These are phyloP conservation scores for Suillus hirtellus DNA, from an alignment of 768 basidiomycete species.

Conservation along the genomic window DNA sequence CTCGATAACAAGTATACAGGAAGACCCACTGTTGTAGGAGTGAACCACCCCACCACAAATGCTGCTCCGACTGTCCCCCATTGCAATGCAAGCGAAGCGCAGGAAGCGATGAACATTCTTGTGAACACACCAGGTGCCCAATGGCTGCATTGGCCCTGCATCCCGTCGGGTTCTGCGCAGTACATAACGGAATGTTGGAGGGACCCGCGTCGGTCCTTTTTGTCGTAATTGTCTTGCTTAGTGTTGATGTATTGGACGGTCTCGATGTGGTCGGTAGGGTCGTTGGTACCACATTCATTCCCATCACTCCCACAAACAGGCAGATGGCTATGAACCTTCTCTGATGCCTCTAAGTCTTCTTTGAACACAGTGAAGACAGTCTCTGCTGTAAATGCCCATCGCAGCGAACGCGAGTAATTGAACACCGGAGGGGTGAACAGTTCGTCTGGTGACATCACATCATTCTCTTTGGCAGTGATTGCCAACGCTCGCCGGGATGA, in stretches of 20 bases:
- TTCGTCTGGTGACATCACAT: constrained; percentile 18
- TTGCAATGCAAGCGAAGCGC: constrained; percentile 23
- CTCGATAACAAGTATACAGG: not conserved
- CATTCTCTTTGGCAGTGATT: not conserved
- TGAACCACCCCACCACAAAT: constrained; percentile 23
- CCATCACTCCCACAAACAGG: not conserved
- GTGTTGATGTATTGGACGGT: not conserved
- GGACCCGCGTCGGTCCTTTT: constrained; percentile 5
- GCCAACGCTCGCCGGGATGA: not conserved
- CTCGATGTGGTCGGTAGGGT: not conserved
- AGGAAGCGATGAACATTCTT: constrained; percentile 23
- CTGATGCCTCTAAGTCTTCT: not conserved
- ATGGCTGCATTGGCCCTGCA: constrained; percentile 6
- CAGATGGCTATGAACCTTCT: not conserved
- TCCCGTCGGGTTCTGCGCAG: constrained; percentile 4
- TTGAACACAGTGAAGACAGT: not conserved
- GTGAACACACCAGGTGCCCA: constrained; percentile 21
- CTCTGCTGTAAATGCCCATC: constrained; percentile 7
- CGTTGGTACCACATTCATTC: not conserved
- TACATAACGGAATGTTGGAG: constrained; percentile 11
- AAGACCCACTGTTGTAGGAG: constrained; percentile 22
- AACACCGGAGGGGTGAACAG: constrained; percentile 6
- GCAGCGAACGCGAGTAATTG: constrained; percentile 11
- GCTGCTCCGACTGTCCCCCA: constrained; percentile 30
- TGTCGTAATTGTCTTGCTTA: not conserved